Conservation (phyloP, 164 flowering plant genomes). For the Buxus sempervirens region DNA sequence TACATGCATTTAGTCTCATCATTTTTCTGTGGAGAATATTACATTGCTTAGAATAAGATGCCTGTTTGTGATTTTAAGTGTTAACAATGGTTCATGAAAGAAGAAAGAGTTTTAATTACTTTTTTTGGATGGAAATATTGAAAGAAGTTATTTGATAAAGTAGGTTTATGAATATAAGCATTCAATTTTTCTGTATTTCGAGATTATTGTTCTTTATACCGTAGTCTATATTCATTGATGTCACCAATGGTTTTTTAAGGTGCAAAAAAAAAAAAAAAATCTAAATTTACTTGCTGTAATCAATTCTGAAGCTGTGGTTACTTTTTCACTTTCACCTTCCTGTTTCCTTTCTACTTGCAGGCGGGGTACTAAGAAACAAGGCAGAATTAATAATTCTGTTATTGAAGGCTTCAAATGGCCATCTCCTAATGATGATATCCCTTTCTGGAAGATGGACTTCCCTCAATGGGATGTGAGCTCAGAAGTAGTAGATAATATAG, state of each 20-base stretch:
- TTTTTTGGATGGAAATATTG: not conserved
- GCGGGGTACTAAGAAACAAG: slow-evolving; percentile 14
- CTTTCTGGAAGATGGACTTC: slow-evolving; percentile 54
- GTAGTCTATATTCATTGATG: no score
- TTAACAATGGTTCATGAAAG: no score
- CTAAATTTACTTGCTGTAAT: not conserved
- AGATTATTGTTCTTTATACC: no score
- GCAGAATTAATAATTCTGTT: slow-evolving; percentile 11
- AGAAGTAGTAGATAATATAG: slow-evolving; percentile 17
- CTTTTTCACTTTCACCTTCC: not conserved
- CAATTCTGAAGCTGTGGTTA: not conserved
- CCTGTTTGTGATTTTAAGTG: no score
- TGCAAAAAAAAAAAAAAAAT: no score
- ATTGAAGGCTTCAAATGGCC: slow-evolving; percentile 41
- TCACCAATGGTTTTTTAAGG: no score
- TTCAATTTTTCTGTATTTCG: no score
- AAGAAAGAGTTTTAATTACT: not conserved
- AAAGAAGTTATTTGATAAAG: not conserved
- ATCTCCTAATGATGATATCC: slow-evolving; percentile 55
- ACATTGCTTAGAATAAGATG: no score
- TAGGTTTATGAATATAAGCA: not conserved
- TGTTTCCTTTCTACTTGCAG: slow-evolving; percentile 25
- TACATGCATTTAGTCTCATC: no score
- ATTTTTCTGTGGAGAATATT: no score
- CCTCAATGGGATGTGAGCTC: slow-evolving; percentile 27